Evolutionary conservation across 1,139 yeast genomes (phyloP).

Genomic region (Wickerhamomyces sp.): DNA sequence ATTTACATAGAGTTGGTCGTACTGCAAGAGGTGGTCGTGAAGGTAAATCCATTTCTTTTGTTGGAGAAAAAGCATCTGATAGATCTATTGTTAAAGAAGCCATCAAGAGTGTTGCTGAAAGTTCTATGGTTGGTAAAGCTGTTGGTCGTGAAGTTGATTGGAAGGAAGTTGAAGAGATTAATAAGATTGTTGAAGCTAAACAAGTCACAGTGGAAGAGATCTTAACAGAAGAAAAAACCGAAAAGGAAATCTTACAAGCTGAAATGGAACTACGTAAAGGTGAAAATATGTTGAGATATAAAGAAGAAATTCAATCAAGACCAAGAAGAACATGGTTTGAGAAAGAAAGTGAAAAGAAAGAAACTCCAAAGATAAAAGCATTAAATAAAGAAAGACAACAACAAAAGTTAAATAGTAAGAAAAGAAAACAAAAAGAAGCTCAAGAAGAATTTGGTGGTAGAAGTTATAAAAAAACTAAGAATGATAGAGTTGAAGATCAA

Average conservation of each 20-base stretch:
- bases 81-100: conserved; percentile 87
- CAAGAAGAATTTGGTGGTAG: conserved; percentile 37
- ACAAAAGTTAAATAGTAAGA: conserved; percentile 42
- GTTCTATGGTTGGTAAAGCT: conserved; percentile 44
- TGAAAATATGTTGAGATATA: conserved; percentile 73
- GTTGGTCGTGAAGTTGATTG: conserved; percentile 86
- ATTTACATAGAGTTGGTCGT: conserved; percentile 97
- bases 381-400: conserved; percentile 38
- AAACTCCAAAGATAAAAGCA: conserved; percentile 24
- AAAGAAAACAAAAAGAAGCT: conserved; percentile 57
- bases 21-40: conserved; percentile 99
- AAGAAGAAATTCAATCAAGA: conserved; percentile 77
- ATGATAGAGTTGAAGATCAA: conserved; percentile 50
- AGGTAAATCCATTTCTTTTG: conserved; percentile 89
- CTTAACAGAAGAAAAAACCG: conserved; percentile 80
- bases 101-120: conserved; percentile 55
- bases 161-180: conserved; percentile 69
- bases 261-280: conserved; percentile 90
- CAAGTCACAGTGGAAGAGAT: conserved; percentile 65
- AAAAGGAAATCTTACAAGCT: conserved; percentile 79
- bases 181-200: conserved; percentile 55
- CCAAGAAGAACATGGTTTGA: conserved; percentile 98
- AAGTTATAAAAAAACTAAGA: conserved; percentile 66
- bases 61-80: conserved; percentile 83
- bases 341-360: conserved; percentile 63